Evolutionary conservation across 176 grass and related monocot genomes (phyloP), one percentile per base, ranked within the genome.

Genomic region (Oryza australiensis): DNA sequence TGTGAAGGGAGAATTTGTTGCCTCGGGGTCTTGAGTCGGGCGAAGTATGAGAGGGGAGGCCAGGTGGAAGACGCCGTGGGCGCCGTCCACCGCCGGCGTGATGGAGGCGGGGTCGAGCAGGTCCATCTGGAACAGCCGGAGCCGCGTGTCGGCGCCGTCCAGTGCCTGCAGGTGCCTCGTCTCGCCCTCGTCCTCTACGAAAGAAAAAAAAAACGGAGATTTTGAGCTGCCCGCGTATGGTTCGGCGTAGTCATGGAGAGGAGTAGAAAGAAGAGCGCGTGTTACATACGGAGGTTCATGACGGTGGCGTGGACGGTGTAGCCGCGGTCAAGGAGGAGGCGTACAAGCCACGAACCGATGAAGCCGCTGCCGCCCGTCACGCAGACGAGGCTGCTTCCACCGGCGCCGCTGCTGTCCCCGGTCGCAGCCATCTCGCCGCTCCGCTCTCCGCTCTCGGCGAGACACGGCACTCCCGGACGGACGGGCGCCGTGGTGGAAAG

Each of bases 241-340:
- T 18, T 59, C 53, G 53, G 49, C 18, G 49, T 53, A 53, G 49
- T 53, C 49, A 59, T 23, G 20, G 53, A n/a, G 53, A 59, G 7
- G 18, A 59, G 24, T 20, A 22, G 26, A 15, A 3, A 83, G n/a
- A 23, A 10, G 3, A 26, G 57, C 22, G n/a, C 18, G 33, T 32
- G 46, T 82, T 73, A 64, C 91, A 37, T 37, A 37, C 35, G 6
- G 51, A 97, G 79, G 78, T 93, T 87, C 85, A 75, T 82, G 79
- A 94, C 94, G 60, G 94, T 94, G 79, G 89, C 91, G 33, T 97
- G 91, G 83, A 94, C 87, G 26, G 85, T 80, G 91, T 91, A 97
- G 67, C 91, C 86, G 20, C 78, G 88, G 38, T 57, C 87, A 26
- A 97, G 94, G 57, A 97, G 91, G 85, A 71, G 72, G 38, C 80